A percentile compares a stretch with the other conserved stretches of the same genome.
These are phyloP conservation scores for Colletotrichum tropicicola DNA, from an alignment of 2,329 filamentous ascomycete genomes.

Conservation along the genomic window DNA sequence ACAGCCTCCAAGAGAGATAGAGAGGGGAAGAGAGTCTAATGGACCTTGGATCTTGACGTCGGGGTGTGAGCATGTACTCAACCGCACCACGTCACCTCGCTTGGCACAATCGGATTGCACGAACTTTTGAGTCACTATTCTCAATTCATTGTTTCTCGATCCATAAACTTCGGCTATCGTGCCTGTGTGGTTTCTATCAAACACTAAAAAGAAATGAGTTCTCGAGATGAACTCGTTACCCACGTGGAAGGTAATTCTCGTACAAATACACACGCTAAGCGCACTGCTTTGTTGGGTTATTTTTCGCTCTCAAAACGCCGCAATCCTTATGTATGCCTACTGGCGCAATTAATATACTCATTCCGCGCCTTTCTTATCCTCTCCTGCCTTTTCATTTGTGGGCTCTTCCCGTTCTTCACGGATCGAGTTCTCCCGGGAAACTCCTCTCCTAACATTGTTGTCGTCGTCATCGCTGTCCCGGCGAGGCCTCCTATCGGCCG, in stretches of 20 bases:
- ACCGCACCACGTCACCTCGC: neutral
- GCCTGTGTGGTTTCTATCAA: constrained; percentile 1
- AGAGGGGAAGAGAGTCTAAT: neutral
- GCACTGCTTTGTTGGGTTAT: neutral
- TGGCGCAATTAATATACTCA: constrained; percentile 19
- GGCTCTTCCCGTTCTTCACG: constrained; percentile 18
- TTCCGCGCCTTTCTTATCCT: constrained; percentile 17
- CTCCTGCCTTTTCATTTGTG: constrained; percentile 15
- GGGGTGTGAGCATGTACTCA: too few relatives aligned
- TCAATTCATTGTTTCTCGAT: neutral
- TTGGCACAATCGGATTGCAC: neutral
- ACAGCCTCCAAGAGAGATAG: neutral
- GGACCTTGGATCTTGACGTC: too few relatives aligned
- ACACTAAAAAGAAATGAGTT: neutral
- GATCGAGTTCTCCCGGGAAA: constrained; percentile 25
- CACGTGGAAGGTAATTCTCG: neutral
- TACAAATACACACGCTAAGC: constrained; percentile 9
- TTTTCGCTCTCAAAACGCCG: constrained; percentile 17
- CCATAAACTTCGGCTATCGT: neutral
- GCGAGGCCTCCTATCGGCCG: constrained; percentile 61
- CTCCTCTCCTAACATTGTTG: constrained; percentile 12
- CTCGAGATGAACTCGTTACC: neutral
- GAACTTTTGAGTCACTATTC: neutral
- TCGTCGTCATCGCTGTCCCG: constrained; percentile 46
- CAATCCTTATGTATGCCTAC: constrained; percentile 6